These are phyloP conservation scores for Pisolithus orientalis DNA, from an alignment of 768 basidiomycete genomes.

Conservation along the genomic window DNA sequence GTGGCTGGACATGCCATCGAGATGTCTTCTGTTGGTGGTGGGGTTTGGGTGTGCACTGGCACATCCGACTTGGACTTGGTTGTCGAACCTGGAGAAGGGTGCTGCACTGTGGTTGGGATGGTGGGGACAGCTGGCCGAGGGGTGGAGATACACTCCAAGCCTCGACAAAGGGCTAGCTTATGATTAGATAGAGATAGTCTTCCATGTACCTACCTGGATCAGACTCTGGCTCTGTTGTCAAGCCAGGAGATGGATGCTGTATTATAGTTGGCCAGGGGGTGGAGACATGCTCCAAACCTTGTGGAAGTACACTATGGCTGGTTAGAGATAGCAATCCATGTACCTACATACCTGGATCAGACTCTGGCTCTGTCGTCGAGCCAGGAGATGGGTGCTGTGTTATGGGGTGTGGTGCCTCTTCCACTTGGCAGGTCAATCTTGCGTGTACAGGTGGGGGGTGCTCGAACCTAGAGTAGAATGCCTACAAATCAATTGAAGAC, in stretches of 20 bases:
- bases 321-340: background rate
- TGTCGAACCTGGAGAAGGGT: background rate
- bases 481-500: background rate
- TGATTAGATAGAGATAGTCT: background rate
- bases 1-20: background rate
- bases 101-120: background rate
- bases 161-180: too few relatives aligned
- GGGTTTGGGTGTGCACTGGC: background rate
- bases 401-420: background rate
- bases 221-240: background rate
- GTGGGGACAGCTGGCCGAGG: background rate
- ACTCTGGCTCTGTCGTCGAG: background rate
- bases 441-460: background rate
- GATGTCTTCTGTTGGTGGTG: background rate
- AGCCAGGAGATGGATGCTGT: background rate
- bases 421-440: background rate
- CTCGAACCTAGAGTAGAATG: background rate
- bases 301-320: background rate
- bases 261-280: background rate
- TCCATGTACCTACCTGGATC: background rate
- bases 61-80: background rate
- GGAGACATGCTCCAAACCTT: background rate
- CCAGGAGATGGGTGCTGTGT: background rate
- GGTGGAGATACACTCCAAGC: background rate
- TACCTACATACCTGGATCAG: background rate